Conservation (phyloP, 345 rosid species). For the Erodium maritimum region DNA sequence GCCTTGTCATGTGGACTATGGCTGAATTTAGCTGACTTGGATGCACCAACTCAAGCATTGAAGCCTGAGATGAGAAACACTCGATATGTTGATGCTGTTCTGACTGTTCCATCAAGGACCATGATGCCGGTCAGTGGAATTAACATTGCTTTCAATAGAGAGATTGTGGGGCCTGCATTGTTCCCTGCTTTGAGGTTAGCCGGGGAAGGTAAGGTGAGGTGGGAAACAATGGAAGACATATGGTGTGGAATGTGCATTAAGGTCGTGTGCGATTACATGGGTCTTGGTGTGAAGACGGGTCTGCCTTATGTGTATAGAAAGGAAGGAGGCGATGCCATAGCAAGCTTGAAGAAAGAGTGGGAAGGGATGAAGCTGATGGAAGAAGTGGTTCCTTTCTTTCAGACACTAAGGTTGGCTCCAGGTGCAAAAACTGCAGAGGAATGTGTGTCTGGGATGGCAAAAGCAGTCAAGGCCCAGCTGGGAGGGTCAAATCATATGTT, state of each 20-base stretch:
- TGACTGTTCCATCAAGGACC: slow-evolving; percentile 60
- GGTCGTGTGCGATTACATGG: slow-evolving; percentile 65
- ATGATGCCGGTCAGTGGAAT: slow-evolving; percentile 81
- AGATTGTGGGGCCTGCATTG: slow-evolving; percentile 62
- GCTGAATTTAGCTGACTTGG: slow-evolving; percentile 83
- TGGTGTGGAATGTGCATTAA: slow-evolving; percentile 93
- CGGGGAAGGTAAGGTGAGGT: slow-evolving; percentile 79
- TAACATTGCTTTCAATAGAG: slow-evolving; percentile 78
- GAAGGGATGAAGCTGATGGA: slow-evolving; percentile 94
- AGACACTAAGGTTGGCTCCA: slow-evolving; percentile 44
- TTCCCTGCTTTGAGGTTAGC: slow-evolving; percentile 64
- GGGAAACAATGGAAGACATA: slow-evolving; percentile 94
- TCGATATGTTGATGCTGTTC: slow-evolving; percentile 69
- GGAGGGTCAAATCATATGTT: slow-evolving; percentile 48
- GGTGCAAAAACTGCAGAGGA: slow-evolving; percentile 51
- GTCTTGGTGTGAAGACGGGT: slow-evolving; percentile 78
- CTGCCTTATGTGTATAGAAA: slow-evolving; percentile 84
- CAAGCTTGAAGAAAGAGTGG: slow-evolving; percentile 91
- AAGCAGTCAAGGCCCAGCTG: slow-evolving; percentile 48
- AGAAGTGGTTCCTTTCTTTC: slow-evolving; percentile 75
- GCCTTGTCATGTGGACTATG: slow-evolving; percentile 88
- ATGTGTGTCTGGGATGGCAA: slow-evolving; percentile 61
- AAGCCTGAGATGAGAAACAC: slow-evolving; percentile 62
- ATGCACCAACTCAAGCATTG: slow-evolving; percentile 95
- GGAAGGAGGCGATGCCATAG: slow-evolving; percentile 75